Base-by-base conservation (phyloP, 495 filamentous ascomycete genomes). In the Wilcoxina mikolae region DNA sequence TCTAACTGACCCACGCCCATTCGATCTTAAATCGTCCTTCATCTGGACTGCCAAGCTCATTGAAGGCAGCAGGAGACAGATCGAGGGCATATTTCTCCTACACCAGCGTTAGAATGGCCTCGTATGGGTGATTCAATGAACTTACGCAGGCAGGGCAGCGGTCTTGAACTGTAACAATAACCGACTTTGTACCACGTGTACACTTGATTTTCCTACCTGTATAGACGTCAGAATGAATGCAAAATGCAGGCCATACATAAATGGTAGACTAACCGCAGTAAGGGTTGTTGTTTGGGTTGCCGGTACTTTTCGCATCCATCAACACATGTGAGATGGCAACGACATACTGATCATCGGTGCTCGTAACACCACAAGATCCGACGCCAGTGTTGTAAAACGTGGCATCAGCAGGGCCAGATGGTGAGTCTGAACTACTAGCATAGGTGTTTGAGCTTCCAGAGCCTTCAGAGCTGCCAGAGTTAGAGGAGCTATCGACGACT, bases 241-340 rank as follows among this genome's bases (percentile, higher is more conserved):
- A 25, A 29, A 31, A 48, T 12, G 1, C 3, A 2, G 17, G 3
- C 10, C 26, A 38, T n/a, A n/a, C 20, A n/a, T n/a, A n/a, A n/a
- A n/a, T n/a, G n/a, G n/a, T n/a, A n/a, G n/a, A 54, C 53, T 50
- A 44, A 60, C 70, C 68, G 63, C 72, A 74, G 11, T 65, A 42
- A 3, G 69, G 58, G 62, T 74, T 74, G 5, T 56, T 44, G 61
- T 73, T 74, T 17, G 70, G 64, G 55, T 73, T 69, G n/a, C 47
- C 55, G 7, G 26, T 47, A 52, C 55, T 59, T 7, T 11, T 25
- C 4, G 57, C 18, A 4, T 60, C 27, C 56, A 68, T 64, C 29
- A 68, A 53, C 4, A 3, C n/a, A 15, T 58, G 22, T n/a, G 65
- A 55, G 31, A 74, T 51, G 15, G 72, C 72, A 50, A 70, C 68